These are phyloP conservation scores for Byssoonygena ceratinophila DNA, from an alignment of 2,329 filamentous ascomycete genomes.

Conservation along the genomic window DNA sequence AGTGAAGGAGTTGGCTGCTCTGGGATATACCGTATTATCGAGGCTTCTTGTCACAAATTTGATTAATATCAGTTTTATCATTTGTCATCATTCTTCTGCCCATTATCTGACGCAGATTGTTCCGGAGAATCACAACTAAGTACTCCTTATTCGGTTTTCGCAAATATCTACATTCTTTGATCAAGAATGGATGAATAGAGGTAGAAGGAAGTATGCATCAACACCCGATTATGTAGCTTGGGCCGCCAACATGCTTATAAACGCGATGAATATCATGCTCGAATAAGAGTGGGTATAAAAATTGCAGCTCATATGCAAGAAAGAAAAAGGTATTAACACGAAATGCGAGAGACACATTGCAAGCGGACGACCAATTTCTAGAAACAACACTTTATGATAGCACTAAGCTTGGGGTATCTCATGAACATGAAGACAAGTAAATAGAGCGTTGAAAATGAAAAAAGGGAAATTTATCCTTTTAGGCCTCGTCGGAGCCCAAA, in stretches of 20 bases:
- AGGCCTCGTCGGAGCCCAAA: neutral
- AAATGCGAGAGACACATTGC: neutral
- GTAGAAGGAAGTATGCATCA: too few relatives aligned
- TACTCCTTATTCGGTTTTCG: too few relatives aligned
- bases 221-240: too few relatives aligned
- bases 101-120: too few relatives aligned
- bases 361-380: neutral
- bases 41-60: too few relatives aligned
- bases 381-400: neutral
- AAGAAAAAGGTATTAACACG: neutral
- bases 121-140: too few relatives aligned
- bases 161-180: too few relatives aligned
- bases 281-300: neutral
- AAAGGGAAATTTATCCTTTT: neutral
- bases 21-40: too few relatives aligned
- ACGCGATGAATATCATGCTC: neutral
- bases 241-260: neutral
- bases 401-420: constrained; percentile 8
- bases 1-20: too few relatives aligned
- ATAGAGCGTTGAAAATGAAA: neutral
- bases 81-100: too few relatives aligned
- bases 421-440: neutral
- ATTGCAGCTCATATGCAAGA: neutral
- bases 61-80: too few relatives aligned
- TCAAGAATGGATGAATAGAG: too few relatives aligned